phyloP scores from a whole-genome alignment of 1,284 basidiomycete species.

The Ustilago sp. region DNA sequence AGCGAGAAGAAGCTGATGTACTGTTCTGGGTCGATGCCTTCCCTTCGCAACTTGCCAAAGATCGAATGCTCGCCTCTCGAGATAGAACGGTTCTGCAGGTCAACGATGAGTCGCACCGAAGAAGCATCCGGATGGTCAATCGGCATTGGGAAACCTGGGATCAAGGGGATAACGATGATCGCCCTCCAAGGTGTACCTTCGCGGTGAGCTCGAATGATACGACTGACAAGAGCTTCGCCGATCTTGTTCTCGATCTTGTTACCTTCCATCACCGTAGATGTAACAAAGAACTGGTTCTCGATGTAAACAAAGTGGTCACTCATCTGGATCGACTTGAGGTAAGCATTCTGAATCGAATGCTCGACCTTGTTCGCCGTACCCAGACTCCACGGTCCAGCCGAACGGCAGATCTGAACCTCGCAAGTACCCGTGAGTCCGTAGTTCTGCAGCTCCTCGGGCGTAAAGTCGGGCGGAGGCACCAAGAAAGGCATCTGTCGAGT shows the following conservation, averaged over 20 bases:
- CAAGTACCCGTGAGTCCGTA: conserved; percentile 93
- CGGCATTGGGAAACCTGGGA: conserved; percentile 94
- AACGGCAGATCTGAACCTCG: conserved; percentile 96
- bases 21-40: conserved; percentile 87
- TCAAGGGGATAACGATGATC: conserved; percentile 89
- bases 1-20: conserved; percentile 93
- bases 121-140: conserved; percentile 93
- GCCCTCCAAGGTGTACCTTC: conserved; percentile 89
- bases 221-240: conserved; percentile 90
- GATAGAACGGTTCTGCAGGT: conserved; percentile 81
- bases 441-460: conserved; percentile 80
- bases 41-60: conserved; percentile 84
- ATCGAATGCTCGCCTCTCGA: conserved; percentile 91
- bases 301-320: conserved; percentile 79
- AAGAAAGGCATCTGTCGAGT: conserved; percentile 91
- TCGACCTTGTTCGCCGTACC: conserved; percentile 88
- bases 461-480: conserved; percentile 92
- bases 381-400: conserved; percentile 94
- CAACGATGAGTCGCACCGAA: conserved; percentile 75
- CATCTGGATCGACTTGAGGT: conserved; percentile 88
- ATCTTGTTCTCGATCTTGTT: conserved; percentile 91
- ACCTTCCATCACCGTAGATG: conserved; percentile 89
- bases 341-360: conserved; percentile 94
- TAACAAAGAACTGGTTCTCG: conserved; percentile 99
- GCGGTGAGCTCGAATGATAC: conserved; percentile 88